Evolutionary conservation across 2,329 filamentous ascomycete species (phyloP).

Genomic region (Colletotrichum endophyticum): DNA sequence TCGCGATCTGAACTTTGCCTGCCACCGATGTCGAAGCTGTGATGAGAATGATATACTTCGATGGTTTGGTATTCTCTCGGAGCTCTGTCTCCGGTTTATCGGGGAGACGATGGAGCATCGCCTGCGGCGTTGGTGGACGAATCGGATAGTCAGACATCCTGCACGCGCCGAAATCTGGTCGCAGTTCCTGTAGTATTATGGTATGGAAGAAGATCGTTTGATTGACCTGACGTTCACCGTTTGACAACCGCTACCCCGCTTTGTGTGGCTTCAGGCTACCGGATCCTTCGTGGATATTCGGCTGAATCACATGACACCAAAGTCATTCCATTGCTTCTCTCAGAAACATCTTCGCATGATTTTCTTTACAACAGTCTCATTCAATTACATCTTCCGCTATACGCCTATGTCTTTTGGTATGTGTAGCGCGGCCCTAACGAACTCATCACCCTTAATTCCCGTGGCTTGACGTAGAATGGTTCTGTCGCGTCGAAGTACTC

Average conservation of each 20-base stretch:
- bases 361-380: not conserved
- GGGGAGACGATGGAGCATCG: conserved; percentile 26
- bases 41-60: conserved; percentile 31
- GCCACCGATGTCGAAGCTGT: conserved; percentile 27
- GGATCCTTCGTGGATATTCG: not conserved
- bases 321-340: not conserved
- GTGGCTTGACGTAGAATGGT: conserved; percentile 3
- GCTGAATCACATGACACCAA: not conserved
- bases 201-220: not conserved
- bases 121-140: not conserved
- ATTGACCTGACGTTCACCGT: not conserved
- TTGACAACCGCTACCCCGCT: not conserved
- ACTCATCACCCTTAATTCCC: conserved; percentile 5
- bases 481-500: conserved; percentile 17
- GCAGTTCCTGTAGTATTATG: not conserved
- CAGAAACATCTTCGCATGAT: not conserved
- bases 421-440: conserved; percentile 6
- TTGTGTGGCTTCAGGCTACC: not conserved
- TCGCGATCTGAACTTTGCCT: conserved; percentile 32
- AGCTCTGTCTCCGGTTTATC: conserved; percentile 22
- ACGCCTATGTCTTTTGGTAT: not conserved
- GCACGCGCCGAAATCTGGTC: fast-evolving
- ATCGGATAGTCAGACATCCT: not conserved
- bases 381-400: not conserved
- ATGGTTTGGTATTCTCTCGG: conserved; percentile 9